A percentile compares a stretch with the other conserved stretches of the same genome.
Conservation (phyloP, 352 stramenopile genomes). For the Phytophthora sojae region DNA sequence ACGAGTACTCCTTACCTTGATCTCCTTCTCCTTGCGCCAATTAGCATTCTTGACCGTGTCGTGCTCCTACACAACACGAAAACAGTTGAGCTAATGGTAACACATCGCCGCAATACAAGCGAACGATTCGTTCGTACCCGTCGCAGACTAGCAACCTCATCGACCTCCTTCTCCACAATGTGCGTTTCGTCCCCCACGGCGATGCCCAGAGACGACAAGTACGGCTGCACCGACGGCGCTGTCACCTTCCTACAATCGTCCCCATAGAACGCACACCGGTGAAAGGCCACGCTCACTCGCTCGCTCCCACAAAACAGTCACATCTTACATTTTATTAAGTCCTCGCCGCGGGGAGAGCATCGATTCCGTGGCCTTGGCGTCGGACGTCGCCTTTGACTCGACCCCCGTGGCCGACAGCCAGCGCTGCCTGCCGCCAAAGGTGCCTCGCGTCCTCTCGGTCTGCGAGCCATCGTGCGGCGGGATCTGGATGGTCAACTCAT, state of each 20-base stretch:
- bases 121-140: slow-evolving; percentile 40
- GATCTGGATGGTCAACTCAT: slow-evolving; percentile 79
- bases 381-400: slow-evolving; percentile 31
- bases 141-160: slow-evolving; percentile 73
- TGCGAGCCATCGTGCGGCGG: slow-evolving; percentile 71
- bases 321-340: slow-evolving; percentile 51
- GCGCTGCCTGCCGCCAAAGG: slow-evolving; percentile 77
- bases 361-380: slow-evolving; percentile 52
- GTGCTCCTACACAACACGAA: slow-evolving; percentile 49
- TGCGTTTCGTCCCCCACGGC: slow-evolving; percentile 76
- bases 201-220: slow-evolving; percentile 79
- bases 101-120: neutral
- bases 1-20: slow-evolving; percentile 43
- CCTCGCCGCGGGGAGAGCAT: slow-evolving; percentile 57
- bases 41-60: slow-evolving; percentile 76
- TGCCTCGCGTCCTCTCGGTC: slow-evolving; percentile 72
- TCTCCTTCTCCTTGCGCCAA: slow-evolving; percentile 73
- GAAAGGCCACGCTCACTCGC: neutral
- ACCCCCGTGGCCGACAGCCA: slow-evolving; percentile 57
- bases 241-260: slow-evolving; percentile 57
- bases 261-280: neutral
- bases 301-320: neutral
- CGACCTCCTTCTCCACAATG: slow-evolving; percentile 83
- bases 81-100: neutral
- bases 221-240: slow-evolving; percentile 72